Conservation (phyloP, 148 eudicot species). For the Selenicereus undatus region DNA sequence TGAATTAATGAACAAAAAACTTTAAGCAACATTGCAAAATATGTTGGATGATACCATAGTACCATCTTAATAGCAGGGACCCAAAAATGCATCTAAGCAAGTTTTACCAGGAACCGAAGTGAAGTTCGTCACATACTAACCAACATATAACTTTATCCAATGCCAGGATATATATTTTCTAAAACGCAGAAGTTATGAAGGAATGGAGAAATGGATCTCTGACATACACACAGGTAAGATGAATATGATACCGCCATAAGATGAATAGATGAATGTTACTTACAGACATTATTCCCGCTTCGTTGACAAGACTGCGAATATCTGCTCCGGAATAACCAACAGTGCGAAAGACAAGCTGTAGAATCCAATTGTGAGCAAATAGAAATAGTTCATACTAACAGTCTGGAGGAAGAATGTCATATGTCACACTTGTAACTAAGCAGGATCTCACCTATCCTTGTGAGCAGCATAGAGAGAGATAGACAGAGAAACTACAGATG, state of each 20-base stretch:
- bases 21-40: too few relatives aligned
- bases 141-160: not conserved
- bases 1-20: not conserved
- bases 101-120: not conserved
- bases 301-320: slow-evolving; percentile 90
- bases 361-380: slow-evolving; percentile 15
- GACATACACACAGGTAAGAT: not conserved
- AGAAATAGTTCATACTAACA: not conserved
- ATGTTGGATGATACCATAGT: too few relatives aligned
- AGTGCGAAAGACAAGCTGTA: slow-evolving; percentile 91
- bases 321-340: slow-evolving; percentile 97
- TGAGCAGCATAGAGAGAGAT: not conserved
- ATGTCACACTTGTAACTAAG: not conserved
- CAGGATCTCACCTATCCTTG: not conserved
- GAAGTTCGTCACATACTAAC: not conserved
- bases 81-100: not conserved
- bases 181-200: not conserved
- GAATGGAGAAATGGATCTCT: not conserved
- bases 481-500: not conserved
- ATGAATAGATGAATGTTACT: slow-evolving; percentile 33
- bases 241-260: not conserved
- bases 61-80: too few relatives aligned
- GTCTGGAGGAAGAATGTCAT: not conserved
- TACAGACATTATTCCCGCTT: slow-evolving; percentile 94
- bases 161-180: not conserved